phyloP scores from a whole-genome alignment of 208 protist species.

The Novymonas esmeraldas region DNA sequence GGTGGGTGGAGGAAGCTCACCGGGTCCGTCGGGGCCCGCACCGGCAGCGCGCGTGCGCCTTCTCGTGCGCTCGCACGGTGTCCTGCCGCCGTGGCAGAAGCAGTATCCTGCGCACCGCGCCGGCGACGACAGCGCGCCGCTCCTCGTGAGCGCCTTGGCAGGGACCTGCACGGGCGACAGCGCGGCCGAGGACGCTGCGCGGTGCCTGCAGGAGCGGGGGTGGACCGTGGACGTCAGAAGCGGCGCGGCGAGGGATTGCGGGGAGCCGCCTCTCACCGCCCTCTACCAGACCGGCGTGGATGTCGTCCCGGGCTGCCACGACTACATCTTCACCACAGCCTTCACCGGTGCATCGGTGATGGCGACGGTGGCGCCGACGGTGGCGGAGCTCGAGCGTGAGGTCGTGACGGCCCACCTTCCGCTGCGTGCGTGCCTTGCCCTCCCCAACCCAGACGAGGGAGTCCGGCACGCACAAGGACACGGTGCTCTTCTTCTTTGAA shows the following conservation, averaged over 20 bases:
- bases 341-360: conserved; percentile 9
- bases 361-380: not conserved
- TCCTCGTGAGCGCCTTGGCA: conserved; percentile 14
- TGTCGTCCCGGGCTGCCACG: conserved; percentile 14
- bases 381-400: conserved; percentile 18
- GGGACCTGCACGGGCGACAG: conserved; percentile 2
- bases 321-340: conserved; percentile 19
- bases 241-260: not conserved
- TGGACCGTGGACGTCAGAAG: not conserved
- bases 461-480: no score
- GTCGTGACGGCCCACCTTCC: conserved; percentile 15
- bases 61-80: conserved; percentile 12
- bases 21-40: no score
- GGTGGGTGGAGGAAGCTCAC: no score
- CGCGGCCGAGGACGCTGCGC: not conserved
- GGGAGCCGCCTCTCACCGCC: conserved; percentile 18
- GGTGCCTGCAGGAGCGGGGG: not conserved
- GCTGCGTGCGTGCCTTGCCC: not conserved
- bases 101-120: not conserved
- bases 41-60: not conserved
- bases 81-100: conserved; percentile 12
- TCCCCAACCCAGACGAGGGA: not conserved
- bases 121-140: not conserved
- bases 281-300: conserved; percentile 5
- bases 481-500: no score